phyloP scores from a whole-genome alignment of 768 basidiomycete genomes.

The Mycena haematopus region DNA sequence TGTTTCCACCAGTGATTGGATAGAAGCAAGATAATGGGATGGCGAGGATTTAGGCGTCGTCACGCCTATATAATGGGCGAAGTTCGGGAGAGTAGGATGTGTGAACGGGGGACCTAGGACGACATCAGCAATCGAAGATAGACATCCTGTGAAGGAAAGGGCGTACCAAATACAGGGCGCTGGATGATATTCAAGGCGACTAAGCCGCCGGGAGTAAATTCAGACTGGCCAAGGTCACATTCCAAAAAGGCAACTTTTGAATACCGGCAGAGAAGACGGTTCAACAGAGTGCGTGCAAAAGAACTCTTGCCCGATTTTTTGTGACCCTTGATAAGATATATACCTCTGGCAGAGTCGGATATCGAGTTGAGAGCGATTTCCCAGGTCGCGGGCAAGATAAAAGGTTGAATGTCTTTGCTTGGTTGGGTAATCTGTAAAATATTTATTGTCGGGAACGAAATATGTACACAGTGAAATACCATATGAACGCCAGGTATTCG shows the following conservation, averaged over 20 bases:
- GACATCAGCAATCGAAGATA: not conserved
- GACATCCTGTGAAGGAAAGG: not conserved
- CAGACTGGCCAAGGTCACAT: conserved; percentile 92
- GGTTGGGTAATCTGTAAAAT: conserved; percentile 40
- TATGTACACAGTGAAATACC: conserved; percentile 42
- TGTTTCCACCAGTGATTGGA: conserved; percentile 68
- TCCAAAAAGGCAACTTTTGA: conserved; percentile 89
- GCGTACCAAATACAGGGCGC: conserved; percentile 70
- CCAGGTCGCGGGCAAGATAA: conserved; percentile 48
- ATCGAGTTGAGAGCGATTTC: conserved; percentile 40
- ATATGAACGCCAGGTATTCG: conserved; percentile 56
- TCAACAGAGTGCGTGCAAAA: conserved; percentile 76
- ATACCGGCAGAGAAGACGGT: conserved; percentile 72
- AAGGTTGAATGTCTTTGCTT: conserved; percentile 47
- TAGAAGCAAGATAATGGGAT: conserved; percentile 72
- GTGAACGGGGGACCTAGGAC: conserved; percentile 84
- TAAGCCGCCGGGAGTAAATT: conserved; percentile 88
- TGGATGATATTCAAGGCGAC: conserved; percentile 81
- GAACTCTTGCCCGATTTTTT: conserved; percentile 93
- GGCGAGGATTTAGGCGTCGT: conserved; percentile 81
- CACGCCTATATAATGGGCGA: conserved; percentile 84
- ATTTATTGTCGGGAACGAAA: not conserved
- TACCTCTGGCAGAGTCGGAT: conserved; percentile 34
- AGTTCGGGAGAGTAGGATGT: conserved; percentile 72
- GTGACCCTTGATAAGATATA: conserved; percentile 81